These are phyloP conservation scores for Irineochytrium annulatum DNA, from an alignment of 192 early-diverging fungal genomes.

Conservation along the genomic window DNA sequence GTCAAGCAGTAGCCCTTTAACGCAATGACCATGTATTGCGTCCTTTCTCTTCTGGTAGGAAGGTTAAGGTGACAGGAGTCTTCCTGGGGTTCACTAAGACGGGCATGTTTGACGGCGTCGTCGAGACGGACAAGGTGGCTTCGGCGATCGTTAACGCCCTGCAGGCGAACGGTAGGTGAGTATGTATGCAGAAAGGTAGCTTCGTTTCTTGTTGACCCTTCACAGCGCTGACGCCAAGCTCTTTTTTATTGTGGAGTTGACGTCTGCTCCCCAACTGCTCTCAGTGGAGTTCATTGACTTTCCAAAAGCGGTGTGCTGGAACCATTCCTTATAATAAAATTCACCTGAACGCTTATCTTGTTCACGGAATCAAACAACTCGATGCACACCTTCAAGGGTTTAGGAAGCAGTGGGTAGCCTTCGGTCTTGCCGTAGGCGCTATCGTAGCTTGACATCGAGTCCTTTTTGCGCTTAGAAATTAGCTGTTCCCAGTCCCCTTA, in stretches of 20 bases:
- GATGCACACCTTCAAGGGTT: neutral
- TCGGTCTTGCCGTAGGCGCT: no score
- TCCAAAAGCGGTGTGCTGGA: neutral
- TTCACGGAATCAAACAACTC: neutral
- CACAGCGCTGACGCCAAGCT: neutral
- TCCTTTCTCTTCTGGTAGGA: conserved; percentile 12
- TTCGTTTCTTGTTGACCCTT: neutral
- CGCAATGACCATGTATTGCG: conserved; percentile 1
- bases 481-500: no score
- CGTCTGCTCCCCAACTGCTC: neutral
- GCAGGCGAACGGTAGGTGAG: conserved; percentile 29
- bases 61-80: conserved; percentile 64
- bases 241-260: neutral
- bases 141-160: conserved; percentile 55
- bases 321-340: neutral
- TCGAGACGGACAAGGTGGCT: conserved; percentile 58
- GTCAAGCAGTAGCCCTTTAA: conserved; percentile 9
- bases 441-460: no score
- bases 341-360: neutral
- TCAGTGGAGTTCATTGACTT: conserved; percentile 2
- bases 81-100: conserved; percentile 70
- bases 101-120: conserved; percentile 66
- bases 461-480: no score
- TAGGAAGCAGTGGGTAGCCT: no score
- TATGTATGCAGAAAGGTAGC: neutral